phyloP scores from a whole-genome alignment of 1,139 yeast species.

The Saccharomycopsis hybrid region DNA sequence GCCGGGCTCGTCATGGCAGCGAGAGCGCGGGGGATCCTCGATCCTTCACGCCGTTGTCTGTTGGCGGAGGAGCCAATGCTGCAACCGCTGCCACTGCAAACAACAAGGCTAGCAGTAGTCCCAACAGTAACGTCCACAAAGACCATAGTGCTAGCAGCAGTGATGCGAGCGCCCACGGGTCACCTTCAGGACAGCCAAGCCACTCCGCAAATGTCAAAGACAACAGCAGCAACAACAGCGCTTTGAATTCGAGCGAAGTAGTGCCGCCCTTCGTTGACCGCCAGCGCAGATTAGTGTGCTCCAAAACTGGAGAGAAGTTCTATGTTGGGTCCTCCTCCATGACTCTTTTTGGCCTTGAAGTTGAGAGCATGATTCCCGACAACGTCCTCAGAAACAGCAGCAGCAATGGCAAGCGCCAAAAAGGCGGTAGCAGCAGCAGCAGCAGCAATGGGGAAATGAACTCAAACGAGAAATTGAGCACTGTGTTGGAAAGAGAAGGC shows the following conservation, averaged over 20 bases:
- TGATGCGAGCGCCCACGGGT: too few species aligned
- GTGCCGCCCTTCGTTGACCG: constrained; percentile 64
- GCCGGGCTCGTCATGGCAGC: too few species aligned
- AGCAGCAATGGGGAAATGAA: constrained; percentile 16
- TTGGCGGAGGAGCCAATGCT: not conserved
- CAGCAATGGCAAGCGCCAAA: not conserved
- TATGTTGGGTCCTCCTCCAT: constrained; percentile 77
- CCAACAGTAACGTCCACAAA: not conserved
- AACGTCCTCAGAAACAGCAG: constrained; percentile 1
- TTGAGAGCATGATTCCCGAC: constrained; percentile 43
- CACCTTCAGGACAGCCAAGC: not conserved
- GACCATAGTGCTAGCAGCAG: not conserved
- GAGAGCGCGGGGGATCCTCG: constrained; percentile 2
- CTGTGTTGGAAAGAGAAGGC: constrained; percentile 62
- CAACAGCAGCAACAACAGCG: not conserved
- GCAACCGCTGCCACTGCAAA: not conserved
- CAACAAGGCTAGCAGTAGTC: not conserved
- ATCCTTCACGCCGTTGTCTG: constrained; percentile 6
- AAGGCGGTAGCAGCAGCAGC: not conserved
- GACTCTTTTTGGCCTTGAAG: constrained; percentile 74
- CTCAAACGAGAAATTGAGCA: constrained; percentile 22
- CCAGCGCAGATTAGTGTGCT: constrained; percentile 62
- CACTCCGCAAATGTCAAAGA: not conserved
- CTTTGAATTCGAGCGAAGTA: constrained; percentile 34
- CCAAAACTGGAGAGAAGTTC: constrained; percentile 66